Evolutionary conservation across 345 rosid genomes (phyloP).

Genomic region (Corchorus capsularis): DNA sequence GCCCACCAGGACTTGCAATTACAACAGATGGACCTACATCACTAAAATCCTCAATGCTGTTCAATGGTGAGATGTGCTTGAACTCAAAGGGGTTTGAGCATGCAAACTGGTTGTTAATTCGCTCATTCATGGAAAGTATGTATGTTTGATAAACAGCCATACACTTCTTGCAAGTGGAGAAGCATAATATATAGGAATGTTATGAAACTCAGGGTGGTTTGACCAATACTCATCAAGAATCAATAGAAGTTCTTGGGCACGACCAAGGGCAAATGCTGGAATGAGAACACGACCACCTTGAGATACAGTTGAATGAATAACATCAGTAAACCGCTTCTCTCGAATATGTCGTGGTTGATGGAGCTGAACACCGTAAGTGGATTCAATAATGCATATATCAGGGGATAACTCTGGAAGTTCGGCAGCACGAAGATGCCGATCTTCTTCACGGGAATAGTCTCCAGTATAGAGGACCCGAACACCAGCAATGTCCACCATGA

Average conservation of each 20-base stretch:
- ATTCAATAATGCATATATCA: conserved; percentile 89
- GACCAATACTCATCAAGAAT: conserved; percentile 93
- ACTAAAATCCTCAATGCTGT: conserved; percentile 81
- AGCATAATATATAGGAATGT: conserved; percentile 89
- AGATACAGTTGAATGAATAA: conserved; percentile 77
- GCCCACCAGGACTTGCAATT: conserved; percentile 91
- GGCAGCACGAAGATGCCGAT: conserved; percentile 91
- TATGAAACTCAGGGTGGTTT: conserved; percentile 82
- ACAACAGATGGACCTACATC: conserved; percentile 94
- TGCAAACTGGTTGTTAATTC: conserved; percentile 89
- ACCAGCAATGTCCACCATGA: conserved; percentile 94
- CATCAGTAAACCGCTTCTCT: conserved; percentile 98
- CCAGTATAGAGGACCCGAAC: conserved; percentile 93
- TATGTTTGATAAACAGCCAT: conserved; percentile 97
- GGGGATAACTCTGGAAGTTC: conserved; percentile 97
- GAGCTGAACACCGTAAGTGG: conserved; percentile 95
- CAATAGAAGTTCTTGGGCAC: conserved; percentile 80
- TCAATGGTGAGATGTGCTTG: conserved; percentile 79
- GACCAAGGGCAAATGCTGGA: conserved; percentile 84
- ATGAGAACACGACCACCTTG: conserved; percentile 93
- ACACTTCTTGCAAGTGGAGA: conserved; percentile 93
- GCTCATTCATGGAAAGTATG: conserved; percentile 92
- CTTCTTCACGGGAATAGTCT: conserved; percentile 95
- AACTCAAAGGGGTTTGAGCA: conserved; percentile 88
- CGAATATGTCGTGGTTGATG: conserved; percentile 86